Base-by-base conservation (phyloP, 177 flowering plant species). In the Vitis hybrid region DNA sequence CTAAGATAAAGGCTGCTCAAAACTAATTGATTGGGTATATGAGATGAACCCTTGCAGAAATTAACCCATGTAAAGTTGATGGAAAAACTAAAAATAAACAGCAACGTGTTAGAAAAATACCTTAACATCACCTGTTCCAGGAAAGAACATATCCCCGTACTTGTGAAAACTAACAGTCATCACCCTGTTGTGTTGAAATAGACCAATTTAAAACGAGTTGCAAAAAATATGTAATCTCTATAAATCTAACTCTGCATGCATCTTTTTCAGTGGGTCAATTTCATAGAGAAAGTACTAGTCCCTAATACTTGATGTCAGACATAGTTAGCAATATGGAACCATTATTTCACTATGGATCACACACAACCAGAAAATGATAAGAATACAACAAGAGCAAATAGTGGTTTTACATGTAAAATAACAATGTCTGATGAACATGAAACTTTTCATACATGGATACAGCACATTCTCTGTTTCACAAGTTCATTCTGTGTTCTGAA, bases 151-250 rank as follows among this genome's bases (percentile, higher is more conserved):
- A 80, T 93, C 94, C 48, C 99, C 99, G 67, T 60, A 95, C 78
- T 95, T 93, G 87, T 95, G 99, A 75, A 95, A 93, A 78, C 98
- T 95, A 63, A 95, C 94, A 39, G 98, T 95, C 99, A 93, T 95
- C 79, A 95, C 99, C 91, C 98, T 93, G 97, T 51, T 76, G 83
- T 70, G 60, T 17, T 30, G 59, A 84, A 70, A 23, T 68, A 19
- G 14, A 60, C 8, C 23, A 66, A 32, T 23, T 62, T 11, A 65
- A 60, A 49, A 68, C 51, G 64, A 59, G 60, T 34, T 54, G 63
- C 13, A 55, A 51, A 23, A 10, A 62, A 48, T 6, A 1, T 21
- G 5, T 11, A 14, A 54, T 26, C 48, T 34, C 12, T 5, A 4
- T 7, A 39, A 39, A 39, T 39, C 45, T 39, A 39, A 39, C 7